Evolutionary conservation across 2,329 filamentous ascomycete genomes (phyloP), one percentile per base, ranked within the genome.

Genomic region (Fusarium devonianum): DNA sequence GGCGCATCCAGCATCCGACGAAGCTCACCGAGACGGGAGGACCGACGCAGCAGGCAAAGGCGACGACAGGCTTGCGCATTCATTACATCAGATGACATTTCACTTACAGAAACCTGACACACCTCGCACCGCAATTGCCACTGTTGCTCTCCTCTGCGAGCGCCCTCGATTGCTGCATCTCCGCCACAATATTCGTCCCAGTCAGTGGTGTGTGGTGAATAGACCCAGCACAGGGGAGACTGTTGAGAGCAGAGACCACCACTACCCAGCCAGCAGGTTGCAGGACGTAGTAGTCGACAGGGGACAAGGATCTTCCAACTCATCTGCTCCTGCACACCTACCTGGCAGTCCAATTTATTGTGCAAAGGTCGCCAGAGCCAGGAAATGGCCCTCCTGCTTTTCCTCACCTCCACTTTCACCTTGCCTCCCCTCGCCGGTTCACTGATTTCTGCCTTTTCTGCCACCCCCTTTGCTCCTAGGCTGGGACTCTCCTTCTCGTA

Each of bases 101-200:
- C n/a, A n/a, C n/a, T n/a, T n/a, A n/a, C 28, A 44, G 29, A 32
- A 13, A 36, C 41, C 44, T 46, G 44, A 45, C 42, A 49, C 46
- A 40, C 25, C 41, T 39, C 25, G 23, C 36, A 39, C 43, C 34
- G 16, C 43, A 53, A 58, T 60, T 35, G 56, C 60, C 54, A 55
- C 52, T 35, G 49, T 51, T 36, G 21, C 21, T n/a, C 28, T 12
- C 33, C 30, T 28, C 29, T 43, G 17, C 25, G 17, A 30, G 30
- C 32, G 19, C 16, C 26, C 22, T n/a, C 17, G 35, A 33, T 35
- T 48, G 17, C 32, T 45, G 41, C 29, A 50, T 43, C 60, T 63
- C 64, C 66, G 65, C 63, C 66, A 66, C 59, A 62, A 58, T 56
- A 58, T 56, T 32, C 44, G 44, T n/a, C n/a, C n/a, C n/a, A 47